Base-by-base conservation (phyloP, 768 basidiomycete genomes). In the Lentinula aciculospora region DNA sequence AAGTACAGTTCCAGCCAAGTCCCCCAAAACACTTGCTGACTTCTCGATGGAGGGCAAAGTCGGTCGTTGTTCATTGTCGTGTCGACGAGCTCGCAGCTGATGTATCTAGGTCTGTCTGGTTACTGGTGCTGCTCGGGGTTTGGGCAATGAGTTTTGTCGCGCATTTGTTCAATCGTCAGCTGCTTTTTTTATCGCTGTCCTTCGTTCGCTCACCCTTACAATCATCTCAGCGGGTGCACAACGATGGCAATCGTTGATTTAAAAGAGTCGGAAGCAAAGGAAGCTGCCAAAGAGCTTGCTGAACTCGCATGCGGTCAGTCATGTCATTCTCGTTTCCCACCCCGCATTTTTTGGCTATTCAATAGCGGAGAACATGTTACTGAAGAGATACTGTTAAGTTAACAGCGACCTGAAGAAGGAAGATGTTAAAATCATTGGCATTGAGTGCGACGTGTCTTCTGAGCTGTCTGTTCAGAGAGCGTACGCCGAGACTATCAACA, bases 101-200 rank as follows among this genome's bases (percentile, higher is more conserved):
- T 57, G 50, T 46, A 27, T 19, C 6, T 66, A 96, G 86, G 93
- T 94, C 55, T 92, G 92, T 73, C 75, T 95, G 64, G 86, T 98
- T 51, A 98, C 96, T 37, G 96, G 96, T 46, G 96, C 87, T 55
- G 96, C 94, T 12, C 81, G 90, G 65, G 96, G 96, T 6, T 75
- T 98, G 46, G 96, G 96, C 6, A 81, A 89, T 62, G 88, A 93
- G 70, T 93, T 98, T 68, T 94, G 93, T 68, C 82, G 86, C 46
- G 94, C 94, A 12, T 94, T 98, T 71, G 66, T 94, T 62, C 85
- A 89, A 72, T 89, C 90, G 90, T 92, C 65, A 64, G 84, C 74
- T 31, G 12, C 45, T 53, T 13, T 39, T 39, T 40, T 50, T n/a
- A 46, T 27, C 8, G 8, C 36, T 4, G 8, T 50, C 36, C n/a